Evolutionary conservation across 1,284 basidiomycete species (phyloP).

Genomic region (Pseudozyma thailandica): DNA sequence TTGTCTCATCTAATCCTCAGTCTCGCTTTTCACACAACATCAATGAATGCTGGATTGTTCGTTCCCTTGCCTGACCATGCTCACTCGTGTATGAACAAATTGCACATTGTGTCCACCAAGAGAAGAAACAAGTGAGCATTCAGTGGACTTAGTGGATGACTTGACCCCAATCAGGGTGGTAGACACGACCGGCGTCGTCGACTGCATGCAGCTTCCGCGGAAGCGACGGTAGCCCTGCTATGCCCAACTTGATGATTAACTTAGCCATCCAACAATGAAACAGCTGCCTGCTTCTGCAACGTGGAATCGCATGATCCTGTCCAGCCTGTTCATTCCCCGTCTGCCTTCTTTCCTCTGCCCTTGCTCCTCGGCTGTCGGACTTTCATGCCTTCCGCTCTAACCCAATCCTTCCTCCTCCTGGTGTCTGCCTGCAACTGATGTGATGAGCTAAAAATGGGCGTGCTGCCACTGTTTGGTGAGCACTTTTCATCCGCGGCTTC

Average conservation of each 20-base stretch:
- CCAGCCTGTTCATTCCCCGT: conserved; percentile 9
- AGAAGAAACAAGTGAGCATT: too few relatives aligned
- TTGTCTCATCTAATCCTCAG: conserved; percentile 17
- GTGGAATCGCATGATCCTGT: conserved; percentile 27
- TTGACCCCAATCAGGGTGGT: too few relatives aligned
- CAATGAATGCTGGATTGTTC: background rate
- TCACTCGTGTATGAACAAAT: too few relatives aligned
- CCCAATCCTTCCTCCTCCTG: background rate
- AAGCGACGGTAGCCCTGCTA: background rate
- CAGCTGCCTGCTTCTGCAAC: background rate
- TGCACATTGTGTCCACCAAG: too few relatives aligned
- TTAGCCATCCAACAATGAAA: background rate
- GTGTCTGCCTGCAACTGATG: background rate
- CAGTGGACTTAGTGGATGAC: too few relatives aligned
- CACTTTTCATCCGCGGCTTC: conserved; percentile 15
- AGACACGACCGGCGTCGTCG: too few relatives aligned
- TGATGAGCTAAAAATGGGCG: background rate
- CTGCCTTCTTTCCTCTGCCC: background rate
- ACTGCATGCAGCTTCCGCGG: conserved; percentile 11
- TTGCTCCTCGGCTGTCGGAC: conserved; percentile 9
- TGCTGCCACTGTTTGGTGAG: too few relatives aligned
- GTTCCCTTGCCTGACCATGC: too few relatives aligned
- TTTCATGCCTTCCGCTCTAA: background rate
- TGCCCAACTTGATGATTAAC: background rate
- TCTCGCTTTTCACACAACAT: background rate